Conservation (phyloP, 495 filamentous ascomycete genomes). For the Aspergillus hancockii region DNA sequence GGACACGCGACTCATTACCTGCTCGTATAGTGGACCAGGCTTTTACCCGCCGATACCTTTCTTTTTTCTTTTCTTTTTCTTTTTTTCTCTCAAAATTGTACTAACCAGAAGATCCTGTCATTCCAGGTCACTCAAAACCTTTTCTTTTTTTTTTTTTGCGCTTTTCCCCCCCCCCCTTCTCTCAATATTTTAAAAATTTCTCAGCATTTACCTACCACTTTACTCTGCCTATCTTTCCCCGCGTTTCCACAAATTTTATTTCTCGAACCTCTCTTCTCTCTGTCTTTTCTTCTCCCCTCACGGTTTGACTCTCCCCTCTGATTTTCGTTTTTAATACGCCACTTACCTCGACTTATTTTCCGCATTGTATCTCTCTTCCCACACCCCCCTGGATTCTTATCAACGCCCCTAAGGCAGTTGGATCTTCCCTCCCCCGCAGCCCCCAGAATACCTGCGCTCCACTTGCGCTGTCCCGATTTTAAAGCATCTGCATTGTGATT, state of each 20-base stretch:
- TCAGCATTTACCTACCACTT: neutral
- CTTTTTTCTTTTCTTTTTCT: conserved; percentile 5
- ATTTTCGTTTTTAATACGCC: neutral
- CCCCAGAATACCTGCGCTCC: conserved; percentile 12
- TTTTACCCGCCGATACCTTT: neutral
- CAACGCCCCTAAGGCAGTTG: neutral
- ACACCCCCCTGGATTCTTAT: neutral
- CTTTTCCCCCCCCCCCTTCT: too few relatives aligned
- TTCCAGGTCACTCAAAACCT: neutral
- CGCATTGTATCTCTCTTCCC: neutral
- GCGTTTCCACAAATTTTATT: neutral
- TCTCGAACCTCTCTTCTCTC: neutral
- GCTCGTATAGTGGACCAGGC: neutral
- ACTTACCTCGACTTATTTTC: neutral
- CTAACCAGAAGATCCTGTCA: too few relatives aligned
- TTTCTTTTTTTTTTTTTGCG: neutral
- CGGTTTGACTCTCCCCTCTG: neutral
- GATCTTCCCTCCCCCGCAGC: conserved; percentile 14
- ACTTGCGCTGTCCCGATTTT: conserved; percentile 1
- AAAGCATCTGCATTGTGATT: conserved; percentile 4
- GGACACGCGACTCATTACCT: neutral
- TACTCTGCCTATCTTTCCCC: neutral
- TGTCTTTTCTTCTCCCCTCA: too few relatives aligned
- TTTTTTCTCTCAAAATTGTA: neutral
- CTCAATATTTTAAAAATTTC: too few relatives aligned